Evolutionary conservation across 495 filamentous ascomycete genomes (phyloP).

Genomic region (Evansstolkia leycettana): DNA sequence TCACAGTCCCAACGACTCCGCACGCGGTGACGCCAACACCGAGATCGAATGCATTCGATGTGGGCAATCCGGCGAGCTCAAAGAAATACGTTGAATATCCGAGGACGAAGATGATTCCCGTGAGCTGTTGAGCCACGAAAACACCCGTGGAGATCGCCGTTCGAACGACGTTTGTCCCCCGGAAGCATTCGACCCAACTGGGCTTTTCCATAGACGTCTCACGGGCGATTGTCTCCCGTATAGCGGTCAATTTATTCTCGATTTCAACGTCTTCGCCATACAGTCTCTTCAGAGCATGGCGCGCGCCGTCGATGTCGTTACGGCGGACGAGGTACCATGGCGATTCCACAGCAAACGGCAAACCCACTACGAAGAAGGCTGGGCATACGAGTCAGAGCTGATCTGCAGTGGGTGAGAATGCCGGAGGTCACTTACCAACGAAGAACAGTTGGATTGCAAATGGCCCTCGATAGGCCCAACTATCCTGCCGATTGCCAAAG

Average conservation of each 20-base stretch:
- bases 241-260: slow-evolving; percentile 9
- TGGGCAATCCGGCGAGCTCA: slow-evolving; percentile 43
- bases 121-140: slow-evolving; percentile 32
- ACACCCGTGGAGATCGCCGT: slow-evolving; percentile 32
- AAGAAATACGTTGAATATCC: slow-evolving; percentile 56
- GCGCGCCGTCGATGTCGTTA: slow-evolving; percentile 23
- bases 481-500: slow-evolving; percentile 14
- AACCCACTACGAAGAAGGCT: slow-evolving; percentile 17
- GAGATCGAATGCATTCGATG: slow-evolving; percentile 20
- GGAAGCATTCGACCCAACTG: slow-evolving; percentile 27
- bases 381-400: neutral
- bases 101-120: slow-evolving; percentile 17
- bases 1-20: slow-evolving; percentile 15
- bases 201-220: slow-evolving; percentile 16
- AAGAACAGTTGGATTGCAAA: slow-evolving; percentile 23
- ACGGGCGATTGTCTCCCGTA: slow-evolving; percentile 22
- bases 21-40: slow-evolving; percentile 15
- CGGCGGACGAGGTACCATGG: slow-evolving; percentile 34
- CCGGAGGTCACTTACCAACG: slow-evolving; percentile 2
- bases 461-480: slow-evolving; percentile 20
- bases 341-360: slow-evolving; percentile 32
- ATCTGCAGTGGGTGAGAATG: neutral
- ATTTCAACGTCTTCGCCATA: slow-evolving; percentile 7
- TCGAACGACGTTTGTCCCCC: slow-evolving; percentile 29
- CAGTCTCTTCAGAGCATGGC: slow-evolving; percentile 18